Conservation (phyloP, 164 flowering plant genomes). For the Piper betle region DNA sequence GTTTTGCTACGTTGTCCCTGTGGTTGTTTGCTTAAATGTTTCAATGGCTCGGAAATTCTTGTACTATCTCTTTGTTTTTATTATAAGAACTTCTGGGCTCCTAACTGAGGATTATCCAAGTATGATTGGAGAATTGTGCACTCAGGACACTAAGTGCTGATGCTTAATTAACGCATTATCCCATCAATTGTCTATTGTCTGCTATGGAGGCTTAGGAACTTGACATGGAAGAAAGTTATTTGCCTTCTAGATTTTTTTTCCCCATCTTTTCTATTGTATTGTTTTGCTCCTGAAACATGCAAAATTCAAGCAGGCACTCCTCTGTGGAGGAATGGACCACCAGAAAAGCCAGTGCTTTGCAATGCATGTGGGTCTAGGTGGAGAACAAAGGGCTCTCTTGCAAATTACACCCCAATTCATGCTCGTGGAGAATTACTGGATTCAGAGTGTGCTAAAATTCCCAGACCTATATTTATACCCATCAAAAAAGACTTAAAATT, state of each 20-base stretch:
- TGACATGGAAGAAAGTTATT: background rate
- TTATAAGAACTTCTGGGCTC: background rate
- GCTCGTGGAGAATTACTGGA: constrained; percentile 66
- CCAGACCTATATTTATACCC: constrained; percentile 9
- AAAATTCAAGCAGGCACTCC: constrained; percentile 60
- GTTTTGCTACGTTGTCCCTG: background rate
- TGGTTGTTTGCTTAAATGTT: background rate
- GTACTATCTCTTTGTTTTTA: background rate
- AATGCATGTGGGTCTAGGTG: constrained; percentile 99
- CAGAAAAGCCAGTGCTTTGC: constrained; percentile 94
- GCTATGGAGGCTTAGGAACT: background rate
- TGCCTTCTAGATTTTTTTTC: background rate
- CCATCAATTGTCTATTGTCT: background rate
- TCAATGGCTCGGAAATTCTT: background rate
- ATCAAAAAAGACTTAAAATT: constrained; percentile 20
- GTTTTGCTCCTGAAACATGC: no score
- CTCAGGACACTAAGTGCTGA: background rate
- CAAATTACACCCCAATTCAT: constrained; percentile 90
- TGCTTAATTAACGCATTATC: background rate
- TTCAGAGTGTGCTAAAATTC: constrained; percentile 35
- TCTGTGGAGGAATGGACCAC: constrained; percentile 99
- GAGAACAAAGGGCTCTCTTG: constrained; percentile 95
- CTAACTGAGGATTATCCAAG: background rate
- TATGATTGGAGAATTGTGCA: background rate
- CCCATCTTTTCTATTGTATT: background rate